phyloP scores from a whole-genome alignment of 1,284 basidiomycete species.

The Sanghuangporus baumii region DNA sequence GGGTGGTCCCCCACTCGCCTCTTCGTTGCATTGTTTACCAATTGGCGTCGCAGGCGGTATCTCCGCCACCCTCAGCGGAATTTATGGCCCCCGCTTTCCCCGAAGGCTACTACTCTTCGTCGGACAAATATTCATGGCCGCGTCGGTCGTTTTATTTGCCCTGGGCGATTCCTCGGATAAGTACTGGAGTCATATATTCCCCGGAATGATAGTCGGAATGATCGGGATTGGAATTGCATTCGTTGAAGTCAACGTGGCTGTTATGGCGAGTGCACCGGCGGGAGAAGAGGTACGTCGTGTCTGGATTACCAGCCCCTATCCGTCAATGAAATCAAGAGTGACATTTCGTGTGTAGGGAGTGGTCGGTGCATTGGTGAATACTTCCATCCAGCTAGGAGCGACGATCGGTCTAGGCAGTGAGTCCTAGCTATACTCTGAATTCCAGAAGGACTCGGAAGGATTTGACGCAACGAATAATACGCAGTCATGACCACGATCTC shows the following conservation, averaged over 20 bases:
- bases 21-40: constrained; percentile 9
- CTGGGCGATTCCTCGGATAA: constrained; percentile 12
- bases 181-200: constrained; percentile 18
- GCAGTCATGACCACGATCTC: constrained; percentile 16
- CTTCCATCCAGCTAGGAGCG: constrained; percentile 18
- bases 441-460: not conserved
- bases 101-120: constrained; percentile 1
- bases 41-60: constrained; percentile 13
- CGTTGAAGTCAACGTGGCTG: constrained; percentile 10
- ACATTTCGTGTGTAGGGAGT: constrained; percentile 10
- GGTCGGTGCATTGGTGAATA: constrained; percentile 18
- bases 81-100: constrained; percentile 2
- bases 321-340: not conserved
- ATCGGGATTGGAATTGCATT: constrained; percentile 13
- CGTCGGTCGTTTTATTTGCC: constrained; percentile 12
- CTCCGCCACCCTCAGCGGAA: constrained; percentile 1
- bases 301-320: not conserved
- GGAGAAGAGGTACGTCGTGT: constrained; percentile 16
- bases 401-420: constrained; percentile 18
- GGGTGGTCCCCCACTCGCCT: constrained; percentile 8
- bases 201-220: constrained; percentile 18
- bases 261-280: constrained; percentile 16
- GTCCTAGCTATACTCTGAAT: not conserved
- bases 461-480: not conserved
- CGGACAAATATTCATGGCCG: constrained; percentile 10